A percentile compares a stretch with the other conserved stretches of the same genome.
These are phyloP conservation scores for Bipolaris cookei DNA, from an alignment of 2,329 filamentous ascomycete species.

Conservation along the genomic window DNA sequence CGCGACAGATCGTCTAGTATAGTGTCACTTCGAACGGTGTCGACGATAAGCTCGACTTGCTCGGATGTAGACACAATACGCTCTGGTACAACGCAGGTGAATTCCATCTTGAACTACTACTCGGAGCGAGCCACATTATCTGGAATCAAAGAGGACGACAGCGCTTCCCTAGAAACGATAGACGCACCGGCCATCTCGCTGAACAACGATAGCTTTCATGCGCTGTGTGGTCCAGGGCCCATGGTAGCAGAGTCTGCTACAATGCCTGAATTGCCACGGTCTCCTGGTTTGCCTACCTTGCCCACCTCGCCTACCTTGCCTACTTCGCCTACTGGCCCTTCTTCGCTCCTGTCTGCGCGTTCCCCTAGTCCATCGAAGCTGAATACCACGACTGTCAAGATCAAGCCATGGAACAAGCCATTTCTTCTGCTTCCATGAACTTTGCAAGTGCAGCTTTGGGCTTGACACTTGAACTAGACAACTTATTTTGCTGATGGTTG, in stretches of 20 bases:
- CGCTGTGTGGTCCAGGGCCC: constrained; percentile 23
- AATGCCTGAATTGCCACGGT: constrained; percentile 14
- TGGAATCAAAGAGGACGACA: constrained; percentile 42
- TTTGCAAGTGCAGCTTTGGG: neutral
- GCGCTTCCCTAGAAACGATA: constrained; percentile 37
- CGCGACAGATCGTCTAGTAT: constrained; percentile 41
- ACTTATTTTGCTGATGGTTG: constrained; percentile 10
- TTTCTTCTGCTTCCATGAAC: constrained; percentile 40
- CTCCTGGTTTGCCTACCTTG: constrained; percentile 5
- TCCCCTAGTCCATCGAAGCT: constrained; percentile 26
- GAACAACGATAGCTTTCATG: constrained; percentile 23
- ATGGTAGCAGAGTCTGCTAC: constrained; percentile 28
- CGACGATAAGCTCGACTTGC: constrained; percentile 33
- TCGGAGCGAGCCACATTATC: constrained; percentile 38
- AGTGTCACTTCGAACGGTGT: constrained; percentile 37
- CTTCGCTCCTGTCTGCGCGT: constrained; percentile 16
- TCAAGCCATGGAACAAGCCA: constrained; percentile 42
- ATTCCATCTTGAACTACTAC: constrained; percentile 43
- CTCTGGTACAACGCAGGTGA: constrained; percentile 31
- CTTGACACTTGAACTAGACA: constrained; percentile 4
- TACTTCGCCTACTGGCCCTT: constrained; percentile 5
- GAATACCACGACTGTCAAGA: constrained; percentile 19
- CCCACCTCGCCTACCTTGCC: constrained; percentile 2
- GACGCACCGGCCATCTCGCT: constrained; percentile 19
- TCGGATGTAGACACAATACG: constrained; percentile 44